Evolutionary conservation across 768 basidiomycete genomes (phyloP).

Genomic region (Boletus tomentosulus): DNA sequence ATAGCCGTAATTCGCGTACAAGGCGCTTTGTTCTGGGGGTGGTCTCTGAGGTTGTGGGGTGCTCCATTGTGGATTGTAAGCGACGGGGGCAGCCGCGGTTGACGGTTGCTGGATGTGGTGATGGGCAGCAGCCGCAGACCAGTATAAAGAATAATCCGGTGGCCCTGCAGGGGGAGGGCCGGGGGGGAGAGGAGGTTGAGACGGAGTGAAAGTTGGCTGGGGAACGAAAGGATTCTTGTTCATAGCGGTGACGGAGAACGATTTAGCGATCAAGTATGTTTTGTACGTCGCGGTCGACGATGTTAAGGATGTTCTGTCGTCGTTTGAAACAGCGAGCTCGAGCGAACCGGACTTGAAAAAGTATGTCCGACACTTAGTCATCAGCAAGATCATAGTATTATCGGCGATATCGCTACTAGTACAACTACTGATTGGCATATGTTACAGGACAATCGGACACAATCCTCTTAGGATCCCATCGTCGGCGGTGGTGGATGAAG

Average conservation of each 20-base stretch:
- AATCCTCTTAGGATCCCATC: not conserved
- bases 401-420: too few relatives aligned
- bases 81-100: constrained; percentile 38
- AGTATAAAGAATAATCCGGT: constrained; percentile 76
- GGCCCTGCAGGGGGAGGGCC: constrained; percentile 72
- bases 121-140: constrained; percentile 56
- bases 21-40: constrained; percentile 72
- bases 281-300: constrained; percentile 7
- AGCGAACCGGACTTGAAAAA: constrained; percentile 7
- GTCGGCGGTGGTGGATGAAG: not conserved
- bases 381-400: not conserved
- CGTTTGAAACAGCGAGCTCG: constrained; percentile 23
- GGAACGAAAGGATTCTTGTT: constrained; percentile 84
- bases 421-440: not conserved
- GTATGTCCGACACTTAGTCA: constrained; percentile 25
- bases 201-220: constrained; percentile 61
- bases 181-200: constrained; percentile 76
- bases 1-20: constrained; percentile 92
- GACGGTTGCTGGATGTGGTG: constrained; percentile 35
- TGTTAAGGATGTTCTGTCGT: constrained; percentile 13
- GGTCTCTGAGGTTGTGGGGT: constrained; percentile 62
- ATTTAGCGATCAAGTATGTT: constrained; percentile 11
- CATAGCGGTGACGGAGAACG: constrained; percentile 39
- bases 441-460: not conserved
- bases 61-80: constrained; percentile 66